Percentiles rank a stretch among this genome's conserved stretches.
Evolutionary conservation across 208 protist genomes (phyloP).

Genomic region (Angomonas deanei): DNA sequence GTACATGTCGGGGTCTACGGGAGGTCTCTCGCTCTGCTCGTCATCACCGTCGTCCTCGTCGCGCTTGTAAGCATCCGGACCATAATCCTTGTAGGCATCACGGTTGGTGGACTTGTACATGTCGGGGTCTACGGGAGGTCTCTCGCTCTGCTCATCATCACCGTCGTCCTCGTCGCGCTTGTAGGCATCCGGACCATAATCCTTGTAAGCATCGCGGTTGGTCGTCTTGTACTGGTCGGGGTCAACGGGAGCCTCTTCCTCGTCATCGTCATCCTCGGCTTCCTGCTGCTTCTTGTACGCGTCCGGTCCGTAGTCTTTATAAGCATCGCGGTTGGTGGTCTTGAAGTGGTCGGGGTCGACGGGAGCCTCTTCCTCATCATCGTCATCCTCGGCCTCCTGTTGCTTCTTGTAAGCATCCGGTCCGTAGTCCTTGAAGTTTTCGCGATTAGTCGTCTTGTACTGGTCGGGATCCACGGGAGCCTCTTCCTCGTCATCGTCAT

Average conservation of each 20-base stretch:
- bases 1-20: too few relatives aligned
- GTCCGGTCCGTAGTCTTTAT: constrained; percentile 11
- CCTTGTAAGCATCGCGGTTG: constrained; percentile 32
- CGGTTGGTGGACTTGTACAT: constrained; percentile 52
- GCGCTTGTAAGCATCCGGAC: background rate
- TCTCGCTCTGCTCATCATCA: background rate
- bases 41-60: background rate
- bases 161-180: background rate
- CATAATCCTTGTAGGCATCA: constrained; percentile 38
- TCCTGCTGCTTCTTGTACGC: constrained; percentile 2
- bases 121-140: constrained; percentile 30
- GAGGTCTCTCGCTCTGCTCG: too few relatives aligned
- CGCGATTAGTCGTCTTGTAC: too few relatives aligned
- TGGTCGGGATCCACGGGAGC: too few relatives aligned
- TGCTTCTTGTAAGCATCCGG: constrained; percentile 14
- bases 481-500: too few relatives aligned
- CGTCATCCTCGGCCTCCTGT: background rate
- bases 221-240: constrained; percentile 56
- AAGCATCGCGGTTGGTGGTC: constrained; percentile 33
- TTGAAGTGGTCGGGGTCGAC: constrained; percentile 58
- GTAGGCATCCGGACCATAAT: background rate
- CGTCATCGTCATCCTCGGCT: background rate
- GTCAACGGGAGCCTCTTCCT: constrained; percentile 18
- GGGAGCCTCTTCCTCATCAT: constrained; percentile 2
- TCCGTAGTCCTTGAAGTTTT: background rate